Percentiles rank a stretch among this genome's conserved stretches.
Evolutionary conservation across 225 moss, liverwort and hornwort genomes (phyloP).

Genomic region (Physcomitrium patens): DNA sequence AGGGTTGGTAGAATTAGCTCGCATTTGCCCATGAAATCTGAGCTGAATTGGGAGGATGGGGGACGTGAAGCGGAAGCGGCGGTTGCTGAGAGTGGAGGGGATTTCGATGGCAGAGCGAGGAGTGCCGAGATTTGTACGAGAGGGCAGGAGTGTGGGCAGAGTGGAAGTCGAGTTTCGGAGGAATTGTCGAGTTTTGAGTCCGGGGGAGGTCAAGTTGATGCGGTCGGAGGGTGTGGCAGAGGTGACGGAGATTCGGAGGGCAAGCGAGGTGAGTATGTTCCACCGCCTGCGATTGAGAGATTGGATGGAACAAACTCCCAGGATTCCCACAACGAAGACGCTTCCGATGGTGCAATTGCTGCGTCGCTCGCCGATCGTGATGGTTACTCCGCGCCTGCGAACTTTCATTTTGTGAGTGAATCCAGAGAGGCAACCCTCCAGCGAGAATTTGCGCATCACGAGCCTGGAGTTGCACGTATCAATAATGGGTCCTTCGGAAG

Average conservation of each 20-base stretch:
- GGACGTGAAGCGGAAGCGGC: not conserved
- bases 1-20: too few relatives aligned
- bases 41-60: not conserved
- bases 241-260: constrained; percentile 5
- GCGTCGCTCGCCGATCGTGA: constrained; percentile 24
- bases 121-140: constrained; percentile 1
- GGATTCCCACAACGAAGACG: not conserved
- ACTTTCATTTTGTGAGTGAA: constrained; percentile 20
- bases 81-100: not conserved
- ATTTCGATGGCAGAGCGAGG: not conserved
- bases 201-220: constrained; percentile 25
- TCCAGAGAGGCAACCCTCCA: constrained; percentile 21
- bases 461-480: constrained; percentile 66
- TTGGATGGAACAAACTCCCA: not conserved
- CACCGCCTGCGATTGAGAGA: constrained; percentile 14
- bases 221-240: constrained; percentile 10
- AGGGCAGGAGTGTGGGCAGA: not conserved
- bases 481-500: constrained; percentile 90
- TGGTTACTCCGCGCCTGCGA: constrained; percentile 24
- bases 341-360: constrained; percentile 38
- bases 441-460: constrained; percentile 78
- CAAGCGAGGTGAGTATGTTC: constrained; percentile 16
- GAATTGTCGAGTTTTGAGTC: constrained; percentile 7
- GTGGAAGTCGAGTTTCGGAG: not conserved
- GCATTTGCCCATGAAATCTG: constrained; percentile 2